Conservation (phyloP, 768 basidiomycete genomes). For the Xerocomellus intermedius region DNA sequence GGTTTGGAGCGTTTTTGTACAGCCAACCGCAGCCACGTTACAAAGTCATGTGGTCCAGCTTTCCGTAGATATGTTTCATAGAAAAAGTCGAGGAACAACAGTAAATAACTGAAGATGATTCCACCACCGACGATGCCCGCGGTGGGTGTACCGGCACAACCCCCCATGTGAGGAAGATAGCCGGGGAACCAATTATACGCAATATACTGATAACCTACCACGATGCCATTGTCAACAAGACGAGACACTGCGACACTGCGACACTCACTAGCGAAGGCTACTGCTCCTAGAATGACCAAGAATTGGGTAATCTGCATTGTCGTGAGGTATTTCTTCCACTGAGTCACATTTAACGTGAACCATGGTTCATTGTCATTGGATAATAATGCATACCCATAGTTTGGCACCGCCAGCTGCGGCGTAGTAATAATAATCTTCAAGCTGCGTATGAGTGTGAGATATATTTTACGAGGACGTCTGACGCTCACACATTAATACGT, state of each 20-base stretch:
- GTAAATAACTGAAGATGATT: conserved; percentile 18
- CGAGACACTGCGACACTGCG: not conserved
- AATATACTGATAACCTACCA: conserved; percentile 18
- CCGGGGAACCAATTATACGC: conserved; percentile 19
- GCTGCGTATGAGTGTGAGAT: not conserved
- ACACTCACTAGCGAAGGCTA: conserved; percentile 14
- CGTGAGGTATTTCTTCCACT: conserved; percentile 29
- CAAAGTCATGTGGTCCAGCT: not conserved
- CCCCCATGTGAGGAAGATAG: conserved; percentile 17
- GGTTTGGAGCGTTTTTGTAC: not conserved
- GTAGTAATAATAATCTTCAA: conserved; percentile 93
- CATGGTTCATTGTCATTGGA: not conserved
- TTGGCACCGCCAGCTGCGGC: conserved; percentile 70
- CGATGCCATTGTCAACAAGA: not conserved
- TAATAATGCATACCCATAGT: conserved; percentile 13
- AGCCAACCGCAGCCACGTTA: not conserved
- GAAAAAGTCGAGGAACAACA: conserved; percentile 25
- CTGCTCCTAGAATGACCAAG: conserved; percentile 11
- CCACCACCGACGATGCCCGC: conserved; percentile 10
- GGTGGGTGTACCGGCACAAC: conserved; percentile 14
- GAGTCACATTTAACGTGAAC: not conserved
- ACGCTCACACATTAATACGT: conserved; percentile 92
- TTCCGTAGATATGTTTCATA: conserved; percentile 15
- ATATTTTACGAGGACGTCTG: not conserved
- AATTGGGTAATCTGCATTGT: conserved; percentile 25